A percentile compares a stretch with the other conserved stretches of the same genome.
Conservation (phyloP, 352 stramenopile genomes). For the Pythium apleroticum region DNA sequence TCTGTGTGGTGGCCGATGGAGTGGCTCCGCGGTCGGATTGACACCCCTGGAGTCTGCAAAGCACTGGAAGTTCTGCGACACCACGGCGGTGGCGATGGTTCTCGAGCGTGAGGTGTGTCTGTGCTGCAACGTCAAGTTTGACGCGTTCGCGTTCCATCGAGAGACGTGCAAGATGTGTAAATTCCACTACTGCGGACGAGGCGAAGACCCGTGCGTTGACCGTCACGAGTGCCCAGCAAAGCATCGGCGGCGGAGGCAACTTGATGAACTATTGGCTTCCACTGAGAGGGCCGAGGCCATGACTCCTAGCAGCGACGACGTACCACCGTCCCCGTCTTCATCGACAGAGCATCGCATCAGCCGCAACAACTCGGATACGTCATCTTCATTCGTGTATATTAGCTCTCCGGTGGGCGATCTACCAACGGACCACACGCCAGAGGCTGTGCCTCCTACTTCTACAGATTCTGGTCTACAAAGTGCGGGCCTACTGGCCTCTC, state of each 20-base stretch:
- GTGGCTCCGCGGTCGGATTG: conserved; percentile 32
- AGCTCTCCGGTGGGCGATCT: conserved; percentile 32
- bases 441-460: conserved; percentile 11
- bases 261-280: neutral
- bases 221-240: conserved; percentile 64
- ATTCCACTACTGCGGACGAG: conserved; percentile 57
- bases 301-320: neutral
- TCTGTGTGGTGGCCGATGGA: conserved; percentile 37
- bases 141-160: conserved; percentile 53
- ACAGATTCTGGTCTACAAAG: conserved; percentile 16
- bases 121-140: conserved; percentile 76
- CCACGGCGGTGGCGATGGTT: conserved; percentile 58
- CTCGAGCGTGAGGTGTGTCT: conserved; percentile 75
- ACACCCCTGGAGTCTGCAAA: conserved; percentile 58
- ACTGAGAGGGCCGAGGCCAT: neutral
- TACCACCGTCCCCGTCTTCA: conserved; percentile 1
- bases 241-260: conserved; percentile 10
- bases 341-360: conserved; percentile 25
- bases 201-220: conserved; percentile 48
- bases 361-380: conserved; percentile 38
- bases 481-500: conserved; percentile 13
- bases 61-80: conserved; percentile 70
- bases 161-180: conserved; percentile 52
- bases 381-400: conserved; percentile 53
- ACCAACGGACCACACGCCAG: conserved; percentile 9